Percentiles rank a stretch among this genome's conserved stretches.
Evolutionary conservation across 148 eudicot species (phyloP).

Genomic region (Silene conica): DNA sequence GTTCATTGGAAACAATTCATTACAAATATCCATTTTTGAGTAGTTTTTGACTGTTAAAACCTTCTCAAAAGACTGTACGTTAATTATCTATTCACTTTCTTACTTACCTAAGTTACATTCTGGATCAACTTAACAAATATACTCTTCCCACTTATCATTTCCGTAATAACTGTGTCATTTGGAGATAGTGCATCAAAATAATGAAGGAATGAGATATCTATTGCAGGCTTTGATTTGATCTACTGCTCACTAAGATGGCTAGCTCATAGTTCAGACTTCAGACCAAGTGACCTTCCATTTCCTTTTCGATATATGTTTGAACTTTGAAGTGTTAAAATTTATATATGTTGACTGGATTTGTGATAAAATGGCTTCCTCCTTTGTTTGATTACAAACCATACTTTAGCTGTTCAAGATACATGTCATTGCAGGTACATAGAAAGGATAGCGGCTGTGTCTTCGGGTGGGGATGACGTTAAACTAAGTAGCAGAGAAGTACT

Average conservation of each 20-base stretch:
- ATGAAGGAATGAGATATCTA: neutral
- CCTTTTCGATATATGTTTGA: too few relatives aligned
- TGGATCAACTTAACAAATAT: neutral
- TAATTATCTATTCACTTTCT: too few relatives aligned
- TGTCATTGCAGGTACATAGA: constrained; percentile 71
- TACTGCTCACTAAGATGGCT: neutral
- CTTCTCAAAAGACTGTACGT: neutral
- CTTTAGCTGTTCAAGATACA: neutral
- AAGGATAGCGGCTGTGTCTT: constrained; percentile 75
- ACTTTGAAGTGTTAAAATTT: neutral
- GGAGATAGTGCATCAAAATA: neutral
- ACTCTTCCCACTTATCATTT: too few relatives aligned
- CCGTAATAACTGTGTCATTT: neutral
- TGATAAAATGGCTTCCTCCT: neutral
- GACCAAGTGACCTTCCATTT: neutral
- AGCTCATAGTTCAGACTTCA: neutral
- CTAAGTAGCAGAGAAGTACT: constrained; percentile 51
- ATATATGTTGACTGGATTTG: neutral
- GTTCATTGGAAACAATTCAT: neutral
- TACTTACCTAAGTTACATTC: too few relatives aligned
- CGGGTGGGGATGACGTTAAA: constrained; percentile 43
- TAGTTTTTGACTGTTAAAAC: neutral
- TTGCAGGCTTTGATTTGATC: neutral
- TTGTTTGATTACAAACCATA: neutral
- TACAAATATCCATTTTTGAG: neutral